Evolutionary conservation across 2,329 filamentous ascomycete genomes (phyloP).

Genomic region (Ophiostoma pallidulum): DNA sequence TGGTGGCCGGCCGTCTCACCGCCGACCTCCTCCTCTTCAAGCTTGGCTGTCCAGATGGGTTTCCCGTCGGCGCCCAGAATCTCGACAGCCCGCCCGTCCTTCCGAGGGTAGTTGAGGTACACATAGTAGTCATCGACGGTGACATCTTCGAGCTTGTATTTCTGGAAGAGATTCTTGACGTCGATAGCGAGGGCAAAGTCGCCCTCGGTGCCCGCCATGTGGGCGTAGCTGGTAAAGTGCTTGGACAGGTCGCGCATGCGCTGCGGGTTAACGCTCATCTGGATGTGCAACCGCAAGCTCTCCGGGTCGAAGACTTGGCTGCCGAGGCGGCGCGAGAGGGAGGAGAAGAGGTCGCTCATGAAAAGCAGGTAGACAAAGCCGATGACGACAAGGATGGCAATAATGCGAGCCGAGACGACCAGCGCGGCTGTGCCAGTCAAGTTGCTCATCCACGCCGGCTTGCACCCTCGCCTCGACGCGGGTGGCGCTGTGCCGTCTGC

Average conservation of each 20-base stretch:
- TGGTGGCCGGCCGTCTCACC: constrained; percentile 54
- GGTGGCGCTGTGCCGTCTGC: neutral
- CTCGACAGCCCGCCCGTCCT: constrained; percentile 68
- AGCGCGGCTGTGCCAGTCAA: constrained; percentile 34
- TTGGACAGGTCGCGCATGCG: constrained; percentile 63
- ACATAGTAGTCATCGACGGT: constrained; percentile 71
- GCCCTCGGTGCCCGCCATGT: constrained; percentile 89
- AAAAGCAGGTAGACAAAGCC: constrained; percentile 77
- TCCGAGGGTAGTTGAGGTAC: constrained; percentile 83
- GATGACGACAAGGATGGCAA: constrained; percentile 66
- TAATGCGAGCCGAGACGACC: constrained; percentile 61
- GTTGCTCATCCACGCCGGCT: constrained; percentile 24
- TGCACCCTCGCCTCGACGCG: constrained; percentile 11
- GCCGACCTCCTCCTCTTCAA: constrained; percentile 73
- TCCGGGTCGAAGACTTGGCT: constrained; percentile 75
- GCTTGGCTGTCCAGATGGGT: constrained; percentile 62
- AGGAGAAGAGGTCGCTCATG: constrained; percentile 70
- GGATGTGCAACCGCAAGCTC: constrained; percentile 64
- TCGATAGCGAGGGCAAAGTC: constrained; percentile 80
- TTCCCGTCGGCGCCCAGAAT: constrained; percentile 60
- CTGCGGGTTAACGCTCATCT: constrained; percentile 60
- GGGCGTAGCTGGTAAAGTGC: constrained; percentile 75
- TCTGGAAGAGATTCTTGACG: constrained; percentile 66
- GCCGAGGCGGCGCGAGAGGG: constrained; percentile 51
- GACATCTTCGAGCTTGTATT: constrained; percentile 65